Base-by-base conservation (phyloP, 768 basidiomycete species). In the Mrakia blollopis region DNA sequence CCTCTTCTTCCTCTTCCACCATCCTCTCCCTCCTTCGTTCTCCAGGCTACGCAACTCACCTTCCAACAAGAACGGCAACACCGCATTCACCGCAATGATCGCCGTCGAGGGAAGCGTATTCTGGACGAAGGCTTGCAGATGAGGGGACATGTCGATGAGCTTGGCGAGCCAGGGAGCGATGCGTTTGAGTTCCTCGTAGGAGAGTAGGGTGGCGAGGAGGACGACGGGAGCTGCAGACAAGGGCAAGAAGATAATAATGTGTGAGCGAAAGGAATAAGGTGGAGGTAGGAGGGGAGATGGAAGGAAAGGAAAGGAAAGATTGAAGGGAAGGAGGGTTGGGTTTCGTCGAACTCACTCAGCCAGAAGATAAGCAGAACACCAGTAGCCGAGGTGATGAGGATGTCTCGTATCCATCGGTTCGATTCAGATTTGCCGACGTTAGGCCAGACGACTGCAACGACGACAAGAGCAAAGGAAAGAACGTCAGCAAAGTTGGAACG, bases 121-220 rank as follows among this genome's bases (percentile, higher is more conserved):
- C 84, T 98, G 94, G 30, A 98, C 92, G 57, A 99, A 88, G 0
- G 92, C 94, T 32, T 90, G 88, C 30, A 68, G 37, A 97, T 84
- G 89, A 60, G 89, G 83, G 11, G 81, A 82, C 28, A 70, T 86
- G 78, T 97, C 92, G 79, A 99, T 94, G 14, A 94, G 82, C n/a
- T 83, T 81, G 1, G 91, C 93, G 3, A 99, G 86, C 90, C 93
- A 92, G 0, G 97, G 97, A 86, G 90, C 87, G 1, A 88, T 87
- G 81, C 91, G 92, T 85, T 94, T 92, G 83, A 99, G 95, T 82
- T 97, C 95, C 79, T 91, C 87, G 84, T 94, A 98, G 79, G 92
- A 94, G 78, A 99, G 86, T 74, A 99, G 84, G 81, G 90, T 87
- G 1, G 96, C 93, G 23, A 99, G 87, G 0, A 89, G 90, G 0